Base-by-base conservation (phyloP, 2,329 filamentous ascomycete genomes). In the Camillea tinctor region DNA sequence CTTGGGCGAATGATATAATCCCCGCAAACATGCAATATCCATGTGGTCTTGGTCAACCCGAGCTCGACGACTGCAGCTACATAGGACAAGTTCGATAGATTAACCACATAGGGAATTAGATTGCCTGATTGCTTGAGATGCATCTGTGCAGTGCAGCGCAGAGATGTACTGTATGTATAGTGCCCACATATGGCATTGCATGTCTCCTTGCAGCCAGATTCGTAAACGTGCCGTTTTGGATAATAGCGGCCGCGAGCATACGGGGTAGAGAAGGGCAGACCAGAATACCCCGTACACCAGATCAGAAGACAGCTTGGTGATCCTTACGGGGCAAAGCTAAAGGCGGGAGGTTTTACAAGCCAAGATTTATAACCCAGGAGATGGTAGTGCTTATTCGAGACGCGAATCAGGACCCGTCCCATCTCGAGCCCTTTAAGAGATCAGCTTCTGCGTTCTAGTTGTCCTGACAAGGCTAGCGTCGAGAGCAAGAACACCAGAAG, bases 331-430 rank as follows among this genome's bases (percentile, higher is more conserved):
- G 22, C 52, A 60, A 51, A 48, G 56, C 50, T 61, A 44, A 55
- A 60, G 58, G 60, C 60, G 60, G 56, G 53, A 53, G 52, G 58
- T 59, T 50, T 52, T 60, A 48, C 53, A 60, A 56, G 64, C 58
- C 62, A 64, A 61, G 58, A 52, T 60, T 58, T 63, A n/a, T n/a
- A 64, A 60, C 50, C 61, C 63, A 60, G 60, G 60, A 49, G 24
- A 62, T 58, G 52, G 59, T 67, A 64, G 67, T 63, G 63, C 60
- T 62, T 66, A 66, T 62, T 48, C 30, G 23, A 60, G 58, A 57
- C 60, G 63, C 68, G 68, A 71, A 69, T 70, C 69, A 68, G 69
- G 64, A 66, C 54, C 48, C 59, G 61, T 69, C 65, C 66, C 69
- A 63, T 63, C 26, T 61, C 59, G 59, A 67, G 66, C 68, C 61